These are phyloP conservation scores for Claviceps sp. DNA, from an alignment of 2,329 filamentous ascomycete genomes.

Conservation along the genomic window DNA sequence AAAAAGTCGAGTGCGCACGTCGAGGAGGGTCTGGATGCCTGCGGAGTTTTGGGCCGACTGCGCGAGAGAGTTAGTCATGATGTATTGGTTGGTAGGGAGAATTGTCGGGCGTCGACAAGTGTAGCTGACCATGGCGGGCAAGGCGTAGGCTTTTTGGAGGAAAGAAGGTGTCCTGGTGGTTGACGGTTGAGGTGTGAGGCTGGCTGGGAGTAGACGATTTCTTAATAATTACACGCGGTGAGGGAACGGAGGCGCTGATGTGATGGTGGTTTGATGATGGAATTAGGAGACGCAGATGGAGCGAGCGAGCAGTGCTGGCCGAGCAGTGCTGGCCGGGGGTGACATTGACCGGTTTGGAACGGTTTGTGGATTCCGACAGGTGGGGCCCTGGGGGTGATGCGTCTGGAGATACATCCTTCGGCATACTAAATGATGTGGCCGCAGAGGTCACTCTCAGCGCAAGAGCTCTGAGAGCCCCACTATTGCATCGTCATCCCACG, in stretches of 20 bases:
- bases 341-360: neutral
- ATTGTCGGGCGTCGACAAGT: neutral
- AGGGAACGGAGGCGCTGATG: neutral
- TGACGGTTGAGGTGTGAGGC: neutral
- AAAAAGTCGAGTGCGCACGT: conserved; percentile 47
- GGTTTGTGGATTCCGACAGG: neutral
- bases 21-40: conserved; percentile 96
- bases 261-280: neutral
- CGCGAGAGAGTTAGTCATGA: conserved; percentile 4
- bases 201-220: neutral
- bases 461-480: neutral
- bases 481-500: neutral
- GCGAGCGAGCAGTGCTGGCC: neutral
- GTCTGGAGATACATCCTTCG: neutral
- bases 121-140: conserved; percentile 7
- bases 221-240: neutral
- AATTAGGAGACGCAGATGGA: neutral
- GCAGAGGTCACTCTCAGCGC: neutral
- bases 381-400: no score
- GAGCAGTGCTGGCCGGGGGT: neutral
- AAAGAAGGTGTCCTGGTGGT: neutral
- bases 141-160: neutral
- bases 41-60: conserved; percentile 97
- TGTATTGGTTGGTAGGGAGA: neutral
- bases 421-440: neutral